These are phyloP conservation scores for Colletotrichum sp. DNA, from an alignment of 2,329 filamentous ascomycete genomes.

Conservation along the genomic window DNA sequence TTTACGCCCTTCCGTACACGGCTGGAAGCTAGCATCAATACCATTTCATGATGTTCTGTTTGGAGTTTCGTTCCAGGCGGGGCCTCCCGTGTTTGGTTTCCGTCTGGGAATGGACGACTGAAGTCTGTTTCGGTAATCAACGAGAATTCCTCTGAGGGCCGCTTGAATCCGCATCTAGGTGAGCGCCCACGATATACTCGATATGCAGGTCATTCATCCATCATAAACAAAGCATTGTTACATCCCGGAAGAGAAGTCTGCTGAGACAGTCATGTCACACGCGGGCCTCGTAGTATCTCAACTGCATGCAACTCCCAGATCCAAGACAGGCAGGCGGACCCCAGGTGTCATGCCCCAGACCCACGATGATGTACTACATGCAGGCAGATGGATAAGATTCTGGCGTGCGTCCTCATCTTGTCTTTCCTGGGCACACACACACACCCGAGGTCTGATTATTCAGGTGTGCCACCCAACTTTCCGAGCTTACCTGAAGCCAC, in stretches of 20 bases:
- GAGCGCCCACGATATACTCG: no score
- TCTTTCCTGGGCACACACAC: neutral
- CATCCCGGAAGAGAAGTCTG: neutral
- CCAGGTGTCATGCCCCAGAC: neutral
- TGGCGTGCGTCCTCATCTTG: neutral
- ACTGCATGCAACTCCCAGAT: neutral
- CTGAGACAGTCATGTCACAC: neutral
- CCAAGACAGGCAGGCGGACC: neutral
- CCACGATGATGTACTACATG: neutral
- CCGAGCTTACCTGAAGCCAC: neutral
- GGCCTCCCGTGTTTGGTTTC: neutral
- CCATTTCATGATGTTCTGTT: neutral
- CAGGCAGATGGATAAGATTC: neutral
- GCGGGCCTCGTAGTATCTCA: neutral
- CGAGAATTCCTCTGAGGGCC: neutral
- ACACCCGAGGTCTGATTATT: neutral
- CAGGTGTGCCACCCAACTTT: neutral
- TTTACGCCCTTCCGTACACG: neutral
- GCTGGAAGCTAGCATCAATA: neutral
- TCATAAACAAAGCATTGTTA: neutral
- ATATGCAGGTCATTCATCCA: no score
- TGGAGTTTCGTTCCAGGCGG: neutral
- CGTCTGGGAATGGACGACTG: neutral
- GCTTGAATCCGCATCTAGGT: neutral
- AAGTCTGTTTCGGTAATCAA: neutral